Conservation (phyloP, 192 early-diverging fungal genomes). For the Coemansia sp. region DNA sequence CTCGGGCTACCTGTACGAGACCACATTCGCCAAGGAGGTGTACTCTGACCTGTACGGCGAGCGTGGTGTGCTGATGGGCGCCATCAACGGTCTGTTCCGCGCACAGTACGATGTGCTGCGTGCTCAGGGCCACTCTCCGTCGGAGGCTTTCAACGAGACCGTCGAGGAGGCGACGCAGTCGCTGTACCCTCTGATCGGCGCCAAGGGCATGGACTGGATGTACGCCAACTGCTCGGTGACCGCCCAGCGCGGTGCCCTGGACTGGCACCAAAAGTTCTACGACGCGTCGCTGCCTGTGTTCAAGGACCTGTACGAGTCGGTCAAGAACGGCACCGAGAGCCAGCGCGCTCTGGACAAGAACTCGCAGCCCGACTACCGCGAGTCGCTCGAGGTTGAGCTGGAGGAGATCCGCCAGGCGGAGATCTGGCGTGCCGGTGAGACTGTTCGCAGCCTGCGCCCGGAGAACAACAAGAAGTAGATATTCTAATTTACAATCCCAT, state of each 20-base stretch:
- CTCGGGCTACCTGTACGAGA: constrained; percentile 96
- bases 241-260: constrained; percentile 92
- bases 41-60: constrained; percentile 96
- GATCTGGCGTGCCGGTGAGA: constrained; percentile 91
- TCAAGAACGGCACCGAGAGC: constrained; percentile 86
- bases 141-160: constrained; percentile 99
- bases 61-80: constrained; percentile 97
- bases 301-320: constrained; percentile 83
- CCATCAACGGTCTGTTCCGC: constrained; percentile 93
- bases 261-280: constrained; percentile 96
- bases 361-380: constrained; percentile 88
- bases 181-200: constrained; percentile 92
- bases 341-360: constrained; percentile 83
- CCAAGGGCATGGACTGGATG: constrained; percentile 99
- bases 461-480: constrained; percentile 69
- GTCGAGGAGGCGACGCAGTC: constrained; percentile 99
- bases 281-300: constrained; percentile 92
- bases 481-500: background rate
- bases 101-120: constrained; percentile 97
- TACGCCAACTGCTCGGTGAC: constrained; percentile 97
- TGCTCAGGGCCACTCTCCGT: constrained; percentile 90
- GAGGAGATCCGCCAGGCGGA: constrained; percentile 84
- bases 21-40: constrained; percentile 95
- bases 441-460: constrained; percentile 84
- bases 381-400: constrained; percentile 89